Percentiles rank a stretch among this genome's conserved stretches.
These are phyloP conservation scores for Penicillium sp. DNA, from an alignment of 2,329 filamentous ascomycete genomes.

Conservation along the genomic window DNA sequence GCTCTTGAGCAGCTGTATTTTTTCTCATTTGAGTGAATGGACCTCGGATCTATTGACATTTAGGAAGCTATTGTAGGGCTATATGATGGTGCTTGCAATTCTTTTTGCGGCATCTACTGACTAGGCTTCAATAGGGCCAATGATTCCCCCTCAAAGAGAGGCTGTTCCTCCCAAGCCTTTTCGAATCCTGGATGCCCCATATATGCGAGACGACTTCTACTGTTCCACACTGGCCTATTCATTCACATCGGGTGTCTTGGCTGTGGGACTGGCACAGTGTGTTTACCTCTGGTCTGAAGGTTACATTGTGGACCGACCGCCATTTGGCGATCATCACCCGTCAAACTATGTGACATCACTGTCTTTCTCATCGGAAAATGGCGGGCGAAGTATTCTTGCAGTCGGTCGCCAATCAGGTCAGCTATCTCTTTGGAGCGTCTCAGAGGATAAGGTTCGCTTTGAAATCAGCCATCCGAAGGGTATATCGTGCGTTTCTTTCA, in stretches of 20 bases:
- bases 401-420: constrained; percentile 77
- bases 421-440: constrained; percentile 75
- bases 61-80: not conserved
- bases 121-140: constrained; percentile 24
- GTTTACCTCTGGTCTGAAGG: constrained; percentile 89
- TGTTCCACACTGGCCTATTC: constrained; percentile 90
- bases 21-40: not conserved
- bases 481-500: constrained; percentile 80
- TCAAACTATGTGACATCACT: constrained; percentile 73
- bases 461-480: constrained; percentile 69
- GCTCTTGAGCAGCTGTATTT: not conserved
- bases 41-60: not conserved
- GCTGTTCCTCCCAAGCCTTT: constrained; percentile 72
- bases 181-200: constrained; percentile 84
- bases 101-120: constrained; percentile 13
- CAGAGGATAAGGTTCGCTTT: constrained; percentile 66
- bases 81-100: not conserved
- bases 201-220: constrained; percentile 92
- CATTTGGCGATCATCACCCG: constrained; percentile 52
- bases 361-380: constrained; percentile 81
- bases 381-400: constrained; percentile 77
- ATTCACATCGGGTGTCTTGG: constrained; percentile 69
- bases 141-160: constrained; percentile 30
- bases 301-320: constrained; percentile 62
- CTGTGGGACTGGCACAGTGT: constrained; percentile 75